A percentile compares a stretch with the other conserved stretches of the same genome.
Evolutionary conservation across 305 asterid species (phyloP).

Genomic region (Solanum hybrid): DNA sequence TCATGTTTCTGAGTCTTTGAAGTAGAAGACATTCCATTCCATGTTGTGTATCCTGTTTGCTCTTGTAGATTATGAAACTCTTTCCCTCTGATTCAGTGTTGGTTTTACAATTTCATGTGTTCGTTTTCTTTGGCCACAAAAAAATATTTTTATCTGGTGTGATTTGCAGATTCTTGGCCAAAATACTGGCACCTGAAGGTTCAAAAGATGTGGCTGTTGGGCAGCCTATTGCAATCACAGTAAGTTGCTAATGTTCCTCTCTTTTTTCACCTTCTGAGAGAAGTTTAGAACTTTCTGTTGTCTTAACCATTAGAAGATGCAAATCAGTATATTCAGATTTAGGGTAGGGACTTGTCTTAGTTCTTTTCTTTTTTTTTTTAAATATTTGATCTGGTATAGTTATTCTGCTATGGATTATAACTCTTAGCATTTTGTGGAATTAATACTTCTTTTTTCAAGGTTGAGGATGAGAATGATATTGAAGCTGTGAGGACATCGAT

Average conservation of each 20-base stretch:
- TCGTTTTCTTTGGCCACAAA: neutral
- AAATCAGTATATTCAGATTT: neutral
- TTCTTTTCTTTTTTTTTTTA: neutral
- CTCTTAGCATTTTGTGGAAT: neutral
- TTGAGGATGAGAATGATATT: conserved; percentile 78
- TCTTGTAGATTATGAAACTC: neutral
- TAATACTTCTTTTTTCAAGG: conserved; percentile 41
- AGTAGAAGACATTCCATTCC: neutral
- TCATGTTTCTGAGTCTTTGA: neutral
- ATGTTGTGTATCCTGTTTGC: neutral
- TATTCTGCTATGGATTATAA: neutral
- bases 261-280: neutral
- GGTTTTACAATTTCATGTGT: neutral
- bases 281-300: neutral
- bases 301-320: neutral
- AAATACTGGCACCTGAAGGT: conserved; percentile 87
- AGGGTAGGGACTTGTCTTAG: neutral
- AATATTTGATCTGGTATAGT: neutral
- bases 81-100: neutral
- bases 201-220: conserved; percentile 92
- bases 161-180: conserved; percentile 74
- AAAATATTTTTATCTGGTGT: conserved; percentile 10
- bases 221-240: conserved; percentile 86
- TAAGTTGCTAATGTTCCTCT: conserved; percentile 27
- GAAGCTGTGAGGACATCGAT: conserved; percentile 62